Evolutionary conservation across 2,329 filamentous ascomycete genomes (phyloP), one percentile per base, ranked within the genome.

Genomic region (Diaporthe eres): DNA sequence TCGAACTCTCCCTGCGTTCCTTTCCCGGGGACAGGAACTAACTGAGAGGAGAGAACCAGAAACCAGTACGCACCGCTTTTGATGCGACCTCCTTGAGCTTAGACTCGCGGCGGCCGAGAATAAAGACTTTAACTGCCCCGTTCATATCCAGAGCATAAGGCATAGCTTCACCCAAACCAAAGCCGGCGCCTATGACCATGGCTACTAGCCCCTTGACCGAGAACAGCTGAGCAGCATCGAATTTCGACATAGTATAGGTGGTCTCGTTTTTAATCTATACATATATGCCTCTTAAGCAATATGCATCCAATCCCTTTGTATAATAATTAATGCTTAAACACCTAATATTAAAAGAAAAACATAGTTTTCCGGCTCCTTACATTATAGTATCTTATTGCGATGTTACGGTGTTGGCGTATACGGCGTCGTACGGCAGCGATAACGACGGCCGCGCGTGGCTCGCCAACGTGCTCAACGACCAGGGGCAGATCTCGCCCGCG

Each of bases 31-130:
- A 47, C 12, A n/a, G 31, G 15, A n/a, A 12, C 8, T 6, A 60
- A 22, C 4, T 57, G 13, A 31, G 12, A 17, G 9, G 9, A 19
- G 5, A 37, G 31, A 22, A n/a, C 2, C 2, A 22, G 31, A n/a
- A 22, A 28, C 17, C 4, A 47, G 4, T 44, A 65, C 60, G 6
- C 17, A 65, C 60, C 39, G 60, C 60, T 31, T 47, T 65, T 6
- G 15, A 17, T 65, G 60, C 60, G 1, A 70, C 65, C 12, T 70
- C 47, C 31, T 70, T 55, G 9, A 70, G 65, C 9, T 70, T 70
- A 10, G 65, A 70, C 65, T 70, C 65, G 15, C 65, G 65, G 19
- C 65, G 65, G 12, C 65, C 65, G 28, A 70, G 65, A 53, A 70
- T 70, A 25, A 70, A 70, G 19, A 70, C 65, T 25, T 70, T 70